Base-by-base conservation (phyloP, 495 filamentous ascomycete genomes). In the Penicillium dipodomyicola region DNA sequence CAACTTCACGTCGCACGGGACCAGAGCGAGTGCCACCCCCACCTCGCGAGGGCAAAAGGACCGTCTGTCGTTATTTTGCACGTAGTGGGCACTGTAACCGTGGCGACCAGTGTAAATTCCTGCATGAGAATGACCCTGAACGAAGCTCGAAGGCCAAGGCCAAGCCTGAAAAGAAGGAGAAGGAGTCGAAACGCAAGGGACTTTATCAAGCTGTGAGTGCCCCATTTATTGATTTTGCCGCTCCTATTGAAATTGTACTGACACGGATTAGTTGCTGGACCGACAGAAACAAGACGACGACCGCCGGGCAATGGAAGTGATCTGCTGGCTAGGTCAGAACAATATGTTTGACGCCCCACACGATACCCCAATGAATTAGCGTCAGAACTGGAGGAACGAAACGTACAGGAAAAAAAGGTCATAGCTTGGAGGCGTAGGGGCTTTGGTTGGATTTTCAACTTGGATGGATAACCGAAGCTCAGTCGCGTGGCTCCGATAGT, bases 121-220 rank as follows among this genome's bases (percentile, higher is more conserved):
- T 66, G 6, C 80, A 82, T 35, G 78, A 77, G 27, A 55, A 32
- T 48, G 45, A 48, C 30, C 47, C 71, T 2, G 68, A 76, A 41
- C 62, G 69, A 44, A 64, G 51, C 14, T 33, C 54, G 22, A 78
- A 77, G 53, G 19, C 56, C 37, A 78, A 76, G 54, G n/a, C 65
- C 14, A 72, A 73, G 50, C 49, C 65, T 6, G 68, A 70, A 44
- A 71, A 69, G 55, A 67, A 68, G 46, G 63, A 64, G 22, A 66
- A 69, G 49, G 67, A 69, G 49, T 65, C 68, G 53, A 71, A 69
- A 48, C 71, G 69, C 42, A 80, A 78, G 63, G 74, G 80, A 43
- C 69, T 83, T 27, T 74, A 78, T 44, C 78, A 82, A 55, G 71
- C 77, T 54, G 80, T 83, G 63, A 67, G 79, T 74, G n/a, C 41